phyloP scores from a whole-genome alignment of 306 rosid genomes.

The Erythrophleum fordii region DNA sequence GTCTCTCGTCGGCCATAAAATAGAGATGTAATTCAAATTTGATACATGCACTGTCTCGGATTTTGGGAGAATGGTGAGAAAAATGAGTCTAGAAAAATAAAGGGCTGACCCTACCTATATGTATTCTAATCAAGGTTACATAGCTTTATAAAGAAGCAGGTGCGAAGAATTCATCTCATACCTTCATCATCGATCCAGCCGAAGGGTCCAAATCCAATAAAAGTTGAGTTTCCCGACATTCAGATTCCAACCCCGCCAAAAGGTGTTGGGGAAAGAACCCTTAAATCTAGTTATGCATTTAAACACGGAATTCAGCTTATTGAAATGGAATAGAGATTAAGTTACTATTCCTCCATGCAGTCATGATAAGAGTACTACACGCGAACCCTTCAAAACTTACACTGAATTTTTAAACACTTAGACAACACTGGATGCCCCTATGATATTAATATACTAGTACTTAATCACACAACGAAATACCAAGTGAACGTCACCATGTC shows the following conservation, averaged over 20 bases:
- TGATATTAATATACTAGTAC: neutral
- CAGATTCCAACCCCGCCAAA: neutral
- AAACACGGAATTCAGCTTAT: neutral
- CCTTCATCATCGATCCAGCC: neutral
- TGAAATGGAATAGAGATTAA: neutral
- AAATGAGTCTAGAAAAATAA: neutral
- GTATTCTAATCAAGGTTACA: neutral
- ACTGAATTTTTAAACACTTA: neutral
- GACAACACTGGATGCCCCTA: neutral
- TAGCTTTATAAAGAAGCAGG: neutral
- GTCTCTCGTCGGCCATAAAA: neutral
- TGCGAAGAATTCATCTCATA: neutral
- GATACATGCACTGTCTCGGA: conserved; percentile 12
- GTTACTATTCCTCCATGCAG: conserved; percentile 29
- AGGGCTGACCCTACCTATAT: neutral
- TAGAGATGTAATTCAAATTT: neutral
- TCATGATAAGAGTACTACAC: neutral
- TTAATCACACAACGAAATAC: neutral
- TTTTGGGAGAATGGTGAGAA: neutral
- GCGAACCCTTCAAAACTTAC: neutral
- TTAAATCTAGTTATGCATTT: neutral
- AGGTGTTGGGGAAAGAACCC: neutral
- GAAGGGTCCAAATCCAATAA: neutral
- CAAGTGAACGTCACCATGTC: neutral
- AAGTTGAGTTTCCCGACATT: neutral